phyloP scores from a whole-genome alignment of 73 alveolate species.

The Blepharisma stoltei region DNA sequence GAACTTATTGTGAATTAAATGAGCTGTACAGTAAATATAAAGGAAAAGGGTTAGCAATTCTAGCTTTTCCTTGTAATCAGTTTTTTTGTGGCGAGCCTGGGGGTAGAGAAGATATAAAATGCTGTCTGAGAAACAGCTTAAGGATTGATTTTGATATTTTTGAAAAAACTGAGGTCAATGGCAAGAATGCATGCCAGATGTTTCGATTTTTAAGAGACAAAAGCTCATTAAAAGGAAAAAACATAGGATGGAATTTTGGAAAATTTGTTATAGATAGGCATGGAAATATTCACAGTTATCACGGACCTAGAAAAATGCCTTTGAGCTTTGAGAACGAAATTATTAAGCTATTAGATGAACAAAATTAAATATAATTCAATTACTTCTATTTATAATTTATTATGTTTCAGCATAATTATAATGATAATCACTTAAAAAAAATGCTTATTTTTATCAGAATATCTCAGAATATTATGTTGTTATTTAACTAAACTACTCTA shows the following conservation, averaged over 20 bases:
- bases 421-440: too few species aligned
- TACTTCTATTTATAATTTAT: too few species aligned
- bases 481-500: too few species aligned
- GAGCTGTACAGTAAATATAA: slow-evolving; percentile 31
- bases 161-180: slow-evolving; percentile 76
- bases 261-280: slow-evolving; percentile 47
- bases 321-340: too few species aligned
- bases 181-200: slow-evolving; percentile 46
- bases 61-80: slow-evolving; percentile 77
- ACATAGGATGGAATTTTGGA: slow-evolving; percentile 52
- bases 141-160: slow-evolving; percentile 48
- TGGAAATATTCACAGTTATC: slow-evolving; percentile 35
- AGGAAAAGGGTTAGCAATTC: slow-evolving; percentile 47
- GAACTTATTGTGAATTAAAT: slow-evolving; percentile 43
- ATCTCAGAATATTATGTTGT: too few species aligned
- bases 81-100: slow-evolving; percentile 81
- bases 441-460: too few species aligned
- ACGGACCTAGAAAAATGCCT: slow-evolving; percentile 8
- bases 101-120: slow-evolving; percentile 54
- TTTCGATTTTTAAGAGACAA: slow-evolving; percentile 41
- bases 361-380: too few species aligned
- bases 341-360: too few species aligned
- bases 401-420: too few species aligned
- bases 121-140: too few species aligned
- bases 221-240: slow-evolving; percentile 26